A percentile compares a stretch with the other conserved stretches of the same genome.
Evolutionary conservation across 129 eudicot genomes (phyloP).

Genomic region (Tagetes patula): DNA sequence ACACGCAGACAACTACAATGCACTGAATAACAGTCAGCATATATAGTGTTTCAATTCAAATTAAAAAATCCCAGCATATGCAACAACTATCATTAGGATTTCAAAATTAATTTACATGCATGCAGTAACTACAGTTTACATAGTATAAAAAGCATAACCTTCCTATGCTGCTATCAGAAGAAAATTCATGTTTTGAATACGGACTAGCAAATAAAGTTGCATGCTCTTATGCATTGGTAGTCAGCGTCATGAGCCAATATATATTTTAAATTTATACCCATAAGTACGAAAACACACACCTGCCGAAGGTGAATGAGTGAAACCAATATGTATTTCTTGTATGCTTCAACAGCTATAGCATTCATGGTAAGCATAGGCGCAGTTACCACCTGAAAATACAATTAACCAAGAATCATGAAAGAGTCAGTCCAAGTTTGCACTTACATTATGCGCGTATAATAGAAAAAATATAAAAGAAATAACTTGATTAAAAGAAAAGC

Average conservation of each 20-base stretch:
- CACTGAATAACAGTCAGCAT: conserved; percentile 1
- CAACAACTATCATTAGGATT: background rate
- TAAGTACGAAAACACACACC: conserved; percentile 45
- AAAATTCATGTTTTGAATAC: background rate
- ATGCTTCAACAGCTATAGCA: conserved; percentile 93
- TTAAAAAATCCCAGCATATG: background rate
- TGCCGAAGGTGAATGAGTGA: conserved; percentile 95
- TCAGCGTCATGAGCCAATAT: background rate
- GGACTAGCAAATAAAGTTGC: conserved; percentile 1
- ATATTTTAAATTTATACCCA: conserved; percentile 7
- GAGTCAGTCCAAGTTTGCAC: conserved; percentile 7
- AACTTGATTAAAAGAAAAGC: conserved; percentile 6
- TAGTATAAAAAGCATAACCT: background rate
- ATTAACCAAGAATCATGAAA: conserved; percentile 7
- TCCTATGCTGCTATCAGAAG: conserved; percentile 21
- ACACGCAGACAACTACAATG: background rate
- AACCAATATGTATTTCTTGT: conserved; percentile 87
- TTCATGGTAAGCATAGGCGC: conserved; percentile 83
- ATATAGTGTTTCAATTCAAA: conserved; percentile 8
- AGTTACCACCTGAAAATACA: conserved; percentile 74
- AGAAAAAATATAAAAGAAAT: conserved; percentile 7
- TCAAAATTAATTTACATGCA: background rate
- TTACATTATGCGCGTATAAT: conserved; percentile 6
- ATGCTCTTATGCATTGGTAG: background rate
- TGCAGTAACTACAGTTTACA: background rate